These are phyloP conservation scores for Suillus lakei DNA, from an alignment of 768 basidiomycete species.

Conservation along the genomic window DNA sequence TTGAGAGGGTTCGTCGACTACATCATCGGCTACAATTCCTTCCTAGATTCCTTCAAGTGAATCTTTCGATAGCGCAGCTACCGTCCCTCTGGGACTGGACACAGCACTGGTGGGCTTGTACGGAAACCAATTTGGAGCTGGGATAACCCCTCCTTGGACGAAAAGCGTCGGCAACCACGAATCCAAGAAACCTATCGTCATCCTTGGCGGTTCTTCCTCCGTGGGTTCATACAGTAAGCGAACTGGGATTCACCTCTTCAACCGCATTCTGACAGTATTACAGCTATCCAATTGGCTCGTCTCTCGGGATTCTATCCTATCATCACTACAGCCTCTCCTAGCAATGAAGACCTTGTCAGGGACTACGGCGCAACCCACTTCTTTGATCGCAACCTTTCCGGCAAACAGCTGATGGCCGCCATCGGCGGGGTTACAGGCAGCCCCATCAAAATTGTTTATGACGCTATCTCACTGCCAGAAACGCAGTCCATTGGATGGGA, in stretches of 20 bases:
- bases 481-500: conserved; percentile 42
- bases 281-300: conserved; percentile 46
- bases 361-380: conserved; percentile 47
- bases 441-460: conserved; percentile 31
- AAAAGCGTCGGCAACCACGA: conserved; percentile 41
- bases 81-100: conserved; percentile 51
- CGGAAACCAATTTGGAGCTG: conserved; percentile 40
- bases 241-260: conserved; percentile 12
- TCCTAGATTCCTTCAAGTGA: conserved; percentile 48
- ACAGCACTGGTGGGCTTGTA: conserved; percentile 55
- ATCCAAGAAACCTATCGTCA: conserved; percentile 46
- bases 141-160: conserved; percentile 42
- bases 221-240: conserved; percentile 51
- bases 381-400: conserved; percentile 36
- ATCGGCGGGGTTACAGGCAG: conserved; percentile 32
- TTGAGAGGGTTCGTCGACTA: neutral
- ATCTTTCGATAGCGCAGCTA: conserved; percentile 49
- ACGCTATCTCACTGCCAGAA: conserved; percentile 35
- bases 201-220: conserved; percentile 52
- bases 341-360: conserved; percentile 35
- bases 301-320: conserved; percentile 46
- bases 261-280: neutral
- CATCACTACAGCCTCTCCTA: conserved; percentile 43
- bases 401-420: conserved; percentile 20
- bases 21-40: neutral